Percentiles rank a stretch among this genome's conserved stretches.
These are phyloP conservation scores for Puccinia horiana DNA, from an alignment of 1,284 basidiomycete species.

Conservation along the genomic window DNA sequence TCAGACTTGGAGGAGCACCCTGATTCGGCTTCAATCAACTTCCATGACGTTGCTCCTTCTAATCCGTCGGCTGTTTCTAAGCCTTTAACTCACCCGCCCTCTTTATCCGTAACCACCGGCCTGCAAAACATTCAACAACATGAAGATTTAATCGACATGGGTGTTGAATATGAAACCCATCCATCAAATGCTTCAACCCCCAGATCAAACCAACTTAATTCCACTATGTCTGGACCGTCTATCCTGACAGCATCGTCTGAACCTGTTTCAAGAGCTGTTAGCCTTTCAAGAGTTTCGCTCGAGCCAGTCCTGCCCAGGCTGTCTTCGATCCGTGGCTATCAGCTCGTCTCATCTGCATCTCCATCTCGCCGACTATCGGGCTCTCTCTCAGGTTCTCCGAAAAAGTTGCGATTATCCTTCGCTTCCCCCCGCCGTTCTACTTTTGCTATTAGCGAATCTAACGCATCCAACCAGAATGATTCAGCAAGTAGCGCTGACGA, in stretches of 20 bases:
- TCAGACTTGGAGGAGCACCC: not conserved
- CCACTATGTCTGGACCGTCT: not conserved
- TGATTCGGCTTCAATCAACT: constrained; percentile 27
- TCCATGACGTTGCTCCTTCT: constrained; percentile 4
- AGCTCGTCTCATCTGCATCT: constrained; percentile 3
- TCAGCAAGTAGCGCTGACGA: not conserved
- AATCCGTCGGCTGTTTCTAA: not conserved
- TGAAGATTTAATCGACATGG: constrained; percentile 19
- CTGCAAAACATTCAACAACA: not conserved
- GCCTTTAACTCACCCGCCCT: not conserved
- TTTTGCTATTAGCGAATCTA: not conserved
- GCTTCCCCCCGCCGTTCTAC: constrained; percentile 25
- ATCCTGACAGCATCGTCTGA: not conserved
- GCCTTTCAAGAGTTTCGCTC: not conserved
- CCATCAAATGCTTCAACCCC: not conserved
- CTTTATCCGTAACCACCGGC: not conserved
- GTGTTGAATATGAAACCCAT: not conserved
- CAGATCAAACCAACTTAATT: not conserved
- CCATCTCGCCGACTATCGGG: constrained; percentile 37
- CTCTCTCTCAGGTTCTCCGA: constrained; percentile 32
- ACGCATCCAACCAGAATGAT: not conserved
- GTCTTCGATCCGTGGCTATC: constrained; percentile 14
- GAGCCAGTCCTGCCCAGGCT: constrained; percentile 3
- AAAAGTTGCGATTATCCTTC: not conserved
- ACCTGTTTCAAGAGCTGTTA: not conserved